Evolutionary conservation across 2,329 filamentous ascomycete species (phyloP), one percentile per base, ranked within the genome.

Genomic region (Aspergillus cejpii): DNA sequence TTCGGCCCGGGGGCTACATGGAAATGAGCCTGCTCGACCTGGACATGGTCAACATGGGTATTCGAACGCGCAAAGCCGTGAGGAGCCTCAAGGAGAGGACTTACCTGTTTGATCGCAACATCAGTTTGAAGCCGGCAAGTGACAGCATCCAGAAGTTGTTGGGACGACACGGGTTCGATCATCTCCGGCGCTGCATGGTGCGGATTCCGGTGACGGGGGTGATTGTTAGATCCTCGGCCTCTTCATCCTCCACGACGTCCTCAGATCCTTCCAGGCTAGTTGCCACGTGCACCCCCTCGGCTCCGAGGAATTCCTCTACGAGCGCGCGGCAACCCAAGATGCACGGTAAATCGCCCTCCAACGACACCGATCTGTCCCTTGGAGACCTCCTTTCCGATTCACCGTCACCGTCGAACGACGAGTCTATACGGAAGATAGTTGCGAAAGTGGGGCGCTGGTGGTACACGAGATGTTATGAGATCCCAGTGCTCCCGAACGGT

Each of bases 401-500:
- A n/a, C 76, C 81, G n/a, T 79, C 81, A 6, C 74, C 80, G 0
- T 73, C 78, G 11, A 84, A 85, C 17, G 88, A 95, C 54, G 87
- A 89, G 60, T 84, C 81, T 53, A 95, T 97, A 60, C 87, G 88
- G 11, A 90, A 87, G 60, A 94, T 94, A 76, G 89, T 97, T 17
- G 85, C 89, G 12, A 84, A 83, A 51, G 91, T 97, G 8, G 91
- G 89, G 1, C 79, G 92, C 34, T 97, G 91, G 88, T 98, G 92
- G 92, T 97, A 95, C 67, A 86, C 81, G 7, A 81, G 85, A 41
- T 96, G 91, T 72, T 97, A 96, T 64, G 91, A 96, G 67, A 80
- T 77, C 45, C 75, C 78, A 3, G 73, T 82, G 6, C 66, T 78
- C 47, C 62, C 66, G 1, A 67, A 75, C 47, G 64, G 71, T 39